Evolutionary conservation across 306 rosid genomes (phyloP), one percentile per base, ranked within the genome.

Genomic region (Lathyrus sativus): DNA sequence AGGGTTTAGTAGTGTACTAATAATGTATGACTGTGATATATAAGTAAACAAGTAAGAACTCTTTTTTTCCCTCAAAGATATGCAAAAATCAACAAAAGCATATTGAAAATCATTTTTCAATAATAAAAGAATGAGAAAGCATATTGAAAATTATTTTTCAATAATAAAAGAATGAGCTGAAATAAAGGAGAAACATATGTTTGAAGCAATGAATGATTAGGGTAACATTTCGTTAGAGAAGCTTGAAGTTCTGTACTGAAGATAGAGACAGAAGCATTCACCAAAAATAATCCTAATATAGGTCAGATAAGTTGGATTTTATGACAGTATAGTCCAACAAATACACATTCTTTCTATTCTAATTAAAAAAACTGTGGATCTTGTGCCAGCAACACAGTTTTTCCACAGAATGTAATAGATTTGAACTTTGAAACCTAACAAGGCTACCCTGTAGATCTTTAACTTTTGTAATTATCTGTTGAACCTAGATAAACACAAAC

Each of bases 151-250:
- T 15, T 39, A 65, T 9, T 12, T 54, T 55, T 68, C 53, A 5
- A 33, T 38, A 48, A 31, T 29, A 54, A 53, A 70, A 74, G 67
- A 71, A 74, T 19, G 43, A 37, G 64, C n/a, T 56, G 24, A 43
- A 51, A 22, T 59, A 53, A 42, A 74, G 65, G 67, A 63, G 42
- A 78, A 80, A 33, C 72, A 65, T 67, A 72, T 75, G 74, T 62
- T 58, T 54, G 37, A 68, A 64, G 56, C 37, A 43, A 71, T 51
- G 38, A 69, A 62, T 62, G 50, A 39, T 57, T 69, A 46, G 26
- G 18, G 49, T 65, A 53, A 17, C 19, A 64, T 44, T 68, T 58
- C 65, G 62, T 72, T 68, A 19, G 73, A 68, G 73, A 70, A 54
- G 54, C 61, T 42, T 68, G 72, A 74, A 33, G 65, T 70, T 72